Evolutionary conservation across 2,329 filamentous ascomycete species (phyloP), one percentile per base, ranked within the genome.

Genomic region (Hypoxylon sp.): DNA sequence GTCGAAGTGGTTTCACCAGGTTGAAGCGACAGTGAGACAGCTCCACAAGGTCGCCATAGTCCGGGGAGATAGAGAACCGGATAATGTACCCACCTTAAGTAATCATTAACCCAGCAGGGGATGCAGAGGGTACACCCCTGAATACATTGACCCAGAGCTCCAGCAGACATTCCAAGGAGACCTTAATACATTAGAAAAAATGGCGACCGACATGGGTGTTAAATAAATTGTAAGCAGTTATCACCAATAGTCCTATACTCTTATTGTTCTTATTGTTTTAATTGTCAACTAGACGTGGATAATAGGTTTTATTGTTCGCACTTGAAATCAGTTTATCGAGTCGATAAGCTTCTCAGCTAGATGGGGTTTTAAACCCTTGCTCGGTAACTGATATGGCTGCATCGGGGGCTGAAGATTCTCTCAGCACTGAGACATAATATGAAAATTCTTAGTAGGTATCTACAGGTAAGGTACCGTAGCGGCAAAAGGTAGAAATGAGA

Each of bases 151-250:
- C 10, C 48, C 48, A 11, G 48, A 34, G 25, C 28, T 34, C 17
- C 48, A 21, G 7, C 48, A 21, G 30, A 51, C 28, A 17, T 34
- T 51, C 17, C 48, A 34, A 32, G n/a, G 28, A 19, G 48, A 51
- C 9, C 4, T 34, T 6, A 17, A 19, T 7, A 51, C 25, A 19
- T 34, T 51, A 21, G 25, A 51, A 19, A 32, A 51, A 32, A 51
- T 51, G n/a, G 48, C 28, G 7, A 28, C 30, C 9, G 17, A 34
- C 1, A 9, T 51, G 48, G 48, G 48, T 14, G 19, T 11, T 17
- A 46, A 30, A 30, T 30, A 9, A 30, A 30, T 5, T 23, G 23
- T 5, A 23, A 23, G 23, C 23, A 23, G 23, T 23, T 23, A 23
- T 23, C 23, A 23, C 23, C 23, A 23, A 23, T 23, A 23, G 23